A percentile compares a stretch with the other conserved stretches of the same genome.
Evolutionary conservation across 331 rosid species (phyloP).

Genomic region (Pyrus hybrid): DNA sequence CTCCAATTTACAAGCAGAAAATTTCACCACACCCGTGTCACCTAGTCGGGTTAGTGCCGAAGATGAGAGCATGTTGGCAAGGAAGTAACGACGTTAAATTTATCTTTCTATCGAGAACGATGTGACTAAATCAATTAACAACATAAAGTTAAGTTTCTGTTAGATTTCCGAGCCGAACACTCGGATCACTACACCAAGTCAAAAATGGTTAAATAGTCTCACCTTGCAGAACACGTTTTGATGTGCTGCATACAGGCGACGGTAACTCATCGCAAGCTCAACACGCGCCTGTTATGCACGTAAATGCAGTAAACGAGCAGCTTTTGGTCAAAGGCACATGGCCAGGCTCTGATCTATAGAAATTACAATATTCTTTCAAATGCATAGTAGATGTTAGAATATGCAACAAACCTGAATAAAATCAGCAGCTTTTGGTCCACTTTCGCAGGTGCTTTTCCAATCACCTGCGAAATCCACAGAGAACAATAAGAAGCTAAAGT

Average conservation of each 20-base stretch:
- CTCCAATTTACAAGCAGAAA: neutral
- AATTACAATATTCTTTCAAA: neutral
- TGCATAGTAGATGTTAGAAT: neutral
- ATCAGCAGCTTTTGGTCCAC: slow-evolving; percentile 91
- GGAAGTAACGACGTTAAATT: neutral
- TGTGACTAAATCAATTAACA: neutral
- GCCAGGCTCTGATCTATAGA: neutral
- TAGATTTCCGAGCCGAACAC: neutral
- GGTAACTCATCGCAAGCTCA: neutral
- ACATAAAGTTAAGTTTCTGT: neutral
- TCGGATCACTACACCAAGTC: neutral
- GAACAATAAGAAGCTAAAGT: slow-evolving; percentile 10
- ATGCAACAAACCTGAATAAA: slow-evolving; percentile 64
- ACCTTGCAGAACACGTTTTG: neutral
- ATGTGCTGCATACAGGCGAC: neutral
- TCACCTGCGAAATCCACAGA: slow-evolving; percentile 46
- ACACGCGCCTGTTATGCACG: neutral
- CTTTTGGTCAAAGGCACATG: neutral
- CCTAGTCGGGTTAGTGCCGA: neutral
- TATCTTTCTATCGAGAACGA: neutral
- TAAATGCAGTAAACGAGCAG: neutral
- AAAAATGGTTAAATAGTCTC: neutral
- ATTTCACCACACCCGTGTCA: neutral
- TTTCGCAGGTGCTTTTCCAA: slow-evolving; percentile 90
- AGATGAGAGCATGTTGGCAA: neutral